Conservation (phyloP, 768 basidiomycete species). For the Pleurotus giganteus region DNA sequence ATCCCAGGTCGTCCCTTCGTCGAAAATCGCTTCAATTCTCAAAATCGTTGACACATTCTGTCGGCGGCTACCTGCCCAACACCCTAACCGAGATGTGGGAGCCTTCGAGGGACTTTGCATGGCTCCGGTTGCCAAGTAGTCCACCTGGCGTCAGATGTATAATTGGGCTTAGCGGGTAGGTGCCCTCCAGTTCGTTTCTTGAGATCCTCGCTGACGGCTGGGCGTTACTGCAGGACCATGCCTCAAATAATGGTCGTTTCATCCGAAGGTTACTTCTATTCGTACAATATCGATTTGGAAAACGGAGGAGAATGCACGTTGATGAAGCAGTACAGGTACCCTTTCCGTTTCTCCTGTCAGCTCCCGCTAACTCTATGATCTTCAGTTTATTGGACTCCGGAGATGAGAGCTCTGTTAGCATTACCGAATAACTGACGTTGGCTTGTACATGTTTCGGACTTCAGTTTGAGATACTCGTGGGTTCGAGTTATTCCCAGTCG, state of each 20-base stretch:
- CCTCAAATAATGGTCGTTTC: conserved; percentile 98
- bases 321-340: conserved; percentile 87
- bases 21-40: conserved; percentile 74
- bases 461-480: too few species aligned
- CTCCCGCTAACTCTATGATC: not conserved
- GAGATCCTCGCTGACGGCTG: not conserved
- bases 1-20: conserved; percentile 48
- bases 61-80: conserved; percentile 85
- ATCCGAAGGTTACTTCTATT: conserved; percentile 93
- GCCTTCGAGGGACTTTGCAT: conserved; percentile 92
- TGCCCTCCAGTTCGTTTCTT: conserved; percentile 15
- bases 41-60: conserved; percentile 69
- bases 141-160: conserved; percentile 72
- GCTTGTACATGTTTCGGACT: not conserved
- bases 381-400: conserved; percentile 32
- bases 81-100: conserved; percentile 97
- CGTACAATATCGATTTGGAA: conserved; percentile 94
- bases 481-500: too few species aligned
- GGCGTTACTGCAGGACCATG: conserved; percentile 57
- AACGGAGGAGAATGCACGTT: conserved; percentile 93
- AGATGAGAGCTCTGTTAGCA: conserved; percentile 21
- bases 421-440: not conserved
- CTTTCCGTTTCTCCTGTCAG: not conserved
- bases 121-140: conserved; percentile 73
- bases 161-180: conserved; percentile 86